Base-by-base conservation (phyloP, 192 early-diverging fungal genomes). In the Gaertneriomyces sp. region DNA sequence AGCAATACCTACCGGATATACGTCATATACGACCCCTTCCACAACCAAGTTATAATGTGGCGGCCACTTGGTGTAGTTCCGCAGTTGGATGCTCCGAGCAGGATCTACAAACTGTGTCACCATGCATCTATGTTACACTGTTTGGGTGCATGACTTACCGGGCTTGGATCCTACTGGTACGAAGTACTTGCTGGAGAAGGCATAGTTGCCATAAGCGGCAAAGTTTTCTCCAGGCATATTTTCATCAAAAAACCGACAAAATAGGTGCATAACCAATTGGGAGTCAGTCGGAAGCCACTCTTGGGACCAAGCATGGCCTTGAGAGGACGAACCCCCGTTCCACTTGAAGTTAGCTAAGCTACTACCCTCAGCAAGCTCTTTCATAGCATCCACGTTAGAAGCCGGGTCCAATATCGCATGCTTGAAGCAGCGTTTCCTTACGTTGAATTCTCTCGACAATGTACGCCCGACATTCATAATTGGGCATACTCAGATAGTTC, bases 161-260 rank as follows among this genome's bases (percentile, higher is more conserved):
- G 69, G 71, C 41, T 72, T 71, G 4, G 19, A 17, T 25, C 67
- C 72, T n/a, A 61, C 11, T 6, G 68, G 60, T 4, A 79, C 50
- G 40, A 72, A 66, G 59, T 77, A 72, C 53, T 77, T 72, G 14
- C 43, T 14, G 33, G 63, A 60, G 66, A 77, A 79, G 17, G 71
- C 58, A 53, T 60, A 58, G 9, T 25, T 61, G 16, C 56, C 60
- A 11, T 54, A 65, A 7, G 55, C 58, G 17, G 68, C 60, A 43
- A 62, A 62, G 51, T 62, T 54, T 40, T 60, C 66, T 6, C 74
- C 73, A 5, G 75, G 73, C 74, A 78, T 79, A 39, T 55, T 49
- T 53, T 77, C 74, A 52, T 79, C 78, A 43, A 79, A 42, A 46
- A 64, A 79, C 2, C 64, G 59, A 58, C 74, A 73, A 43, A 79